Percentiles rank a stretch among this genome's conserved stretches.
These are phyloP conservation scores for Lodderomyces pseudojiufengensis DNA, from an alignment of 1,139 yeast genomes.

Conservation along the genomic window DNA sequence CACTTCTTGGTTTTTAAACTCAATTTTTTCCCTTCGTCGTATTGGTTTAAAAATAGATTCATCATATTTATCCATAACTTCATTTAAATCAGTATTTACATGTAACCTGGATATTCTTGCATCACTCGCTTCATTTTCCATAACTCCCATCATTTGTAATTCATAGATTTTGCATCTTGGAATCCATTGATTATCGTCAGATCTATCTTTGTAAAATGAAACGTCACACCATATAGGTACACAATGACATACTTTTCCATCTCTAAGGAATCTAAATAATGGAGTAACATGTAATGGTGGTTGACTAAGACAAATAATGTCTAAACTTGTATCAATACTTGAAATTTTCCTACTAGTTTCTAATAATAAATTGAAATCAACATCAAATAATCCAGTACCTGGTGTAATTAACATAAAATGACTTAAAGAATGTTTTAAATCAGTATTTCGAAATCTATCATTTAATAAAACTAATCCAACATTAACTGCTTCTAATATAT, in stretches of 20 bases:
- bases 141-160: conserved; percentile 96
- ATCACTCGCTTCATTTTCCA: conserved; percentile 80
- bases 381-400: conserved; percentile 91
- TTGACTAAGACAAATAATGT: conserved; percentile 81
- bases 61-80: conserved; percentile 62
- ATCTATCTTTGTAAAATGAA: conserved; percentile 70
- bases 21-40: conserved; percentile 34
- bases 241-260: conserved; percentile 61
- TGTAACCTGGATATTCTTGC: conserved; percentile 57
- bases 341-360: conserved; percentile 74
- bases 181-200: conserved; percentile 65
- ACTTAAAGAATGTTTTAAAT: conserved; percentile 78
- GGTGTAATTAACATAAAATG: conserved; percentile 87
- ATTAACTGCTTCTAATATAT: conserved; percentile 81
- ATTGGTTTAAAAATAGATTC: conserved; percentile 42
- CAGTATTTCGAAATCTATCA: conserved; percentile 83
- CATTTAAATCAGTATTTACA: conserved; percentile 8
- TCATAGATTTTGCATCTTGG: conserved; percentile 94
- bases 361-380: conserved; percentile 72
- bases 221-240: conserved; percentile 95
- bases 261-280: conserved; percentile 61
- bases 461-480: conserved; percentile 74
- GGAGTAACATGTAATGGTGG: conserved; percentile 95
- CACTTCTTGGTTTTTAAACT: conserved; percentile 44
- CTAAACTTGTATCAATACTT: conserved; percentile 80